These are phyloP conservation scores for Ustanciosporium gigantosporum DNA, from an alignment of 1,284 basidiomycete species.

Conservation along the genomic window DNA sequence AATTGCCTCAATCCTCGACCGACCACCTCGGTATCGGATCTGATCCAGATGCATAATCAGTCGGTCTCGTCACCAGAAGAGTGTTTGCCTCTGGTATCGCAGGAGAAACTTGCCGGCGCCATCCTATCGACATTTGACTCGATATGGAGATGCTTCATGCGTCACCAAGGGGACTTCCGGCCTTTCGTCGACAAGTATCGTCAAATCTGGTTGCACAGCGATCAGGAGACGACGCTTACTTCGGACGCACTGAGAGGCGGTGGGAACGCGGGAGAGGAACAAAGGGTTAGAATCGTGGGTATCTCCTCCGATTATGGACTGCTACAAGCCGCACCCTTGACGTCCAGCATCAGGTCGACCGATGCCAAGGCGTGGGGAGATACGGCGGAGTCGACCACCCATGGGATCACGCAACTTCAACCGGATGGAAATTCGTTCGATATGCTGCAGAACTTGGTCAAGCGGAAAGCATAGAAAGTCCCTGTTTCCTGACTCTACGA, in stretches of 20 bases:
- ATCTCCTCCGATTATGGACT: constrained; percentile 87
- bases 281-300: constrained; percentile 75
- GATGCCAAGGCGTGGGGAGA: constrained; percentile 43
- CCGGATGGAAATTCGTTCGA: constrained; percentile 98
- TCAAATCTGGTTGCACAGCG: constrained; percentile 83
- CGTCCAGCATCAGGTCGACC: constrained; percentile 3
- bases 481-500: too few relatives aligned
- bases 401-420: constrained; percentile 68
- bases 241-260: constrained; percentile 12
- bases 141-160: constrained; percentile 77
- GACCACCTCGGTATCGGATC: constrained; percentile 77
- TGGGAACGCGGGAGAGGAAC: constrained; percentile 1
- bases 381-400: constrained; percentile 6
- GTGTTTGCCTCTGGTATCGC: constrained; percentile 64
- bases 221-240: constrained; percentile 26
- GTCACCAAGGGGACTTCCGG: constrained; percentile 59
- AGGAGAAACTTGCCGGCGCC: constrained; percentile 77
- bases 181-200: constrained; percentile 67
- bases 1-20: constrained; percentile 84
- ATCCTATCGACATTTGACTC: constrained; percentile 77
- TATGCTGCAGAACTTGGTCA: constrained; percentile 86
- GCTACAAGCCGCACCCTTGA: constrained; percentile 74
- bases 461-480: constrained; percentile 67
- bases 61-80: constrained; percentile 67
- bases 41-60: constrained; percentile 65